phyloP scores from a whole-genome alignment of 2,329 filamentous ascomycete species.

The Hypoxylon sp. region DNA sequence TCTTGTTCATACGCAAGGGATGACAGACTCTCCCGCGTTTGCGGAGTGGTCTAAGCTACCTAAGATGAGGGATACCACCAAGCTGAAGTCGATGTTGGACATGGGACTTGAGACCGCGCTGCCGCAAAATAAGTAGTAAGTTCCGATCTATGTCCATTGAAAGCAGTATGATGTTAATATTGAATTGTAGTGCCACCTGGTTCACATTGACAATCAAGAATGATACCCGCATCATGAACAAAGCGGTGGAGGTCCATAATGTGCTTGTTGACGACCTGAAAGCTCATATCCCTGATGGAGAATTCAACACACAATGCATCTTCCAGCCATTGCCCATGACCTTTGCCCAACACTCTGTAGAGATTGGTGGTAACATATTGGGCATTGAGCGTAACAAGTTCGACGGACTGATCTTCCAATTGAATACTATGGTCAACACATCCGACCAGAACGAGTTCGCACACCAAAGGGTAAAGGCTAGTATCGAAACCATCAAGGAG shows the following conservation, averaged over 20 bases:
- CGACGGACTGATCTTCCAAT: neutral
- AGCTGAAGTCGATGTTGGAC: no score
- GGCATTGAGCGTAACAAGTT: conserved; percentile 1
- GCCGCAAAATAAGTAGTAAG: no score
- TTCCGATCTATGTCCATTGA: no score
- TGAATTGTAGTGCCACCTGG: neutral
- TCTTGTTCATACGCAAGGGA: no score
- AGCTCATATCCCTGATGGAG: neutral
- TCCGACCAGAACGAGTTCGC: conserved; percentile 1
- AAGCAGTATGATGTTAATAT: neutral
- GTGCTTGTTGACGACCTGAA: neutral
- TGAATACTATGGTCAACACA: neutral
- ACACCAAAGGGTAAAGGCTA: neutral
- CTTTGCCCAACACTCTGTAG: neutral
- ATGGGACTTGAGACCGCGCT: no score
- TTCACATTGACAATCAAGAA: neutral
- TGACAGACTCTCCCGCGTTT: no score
- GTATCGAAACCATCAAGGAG: neutral
- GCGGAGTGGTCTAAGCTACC: no score
- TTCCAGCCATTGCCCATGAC: neutral
- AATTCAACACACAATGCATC: conserved; percentile 1
- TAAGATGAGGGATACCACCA: no score
- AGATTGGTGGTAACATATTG: neutral
- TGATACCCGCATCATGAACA: neutral
- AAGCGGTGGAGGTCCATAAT: neutral